Percentiles rank a stretch among this genome's conserved stretches.
phyloP scores from a whole-genome alignment of 768 basidiomycete genomes.

The Termitomyces sp. region DNA sequence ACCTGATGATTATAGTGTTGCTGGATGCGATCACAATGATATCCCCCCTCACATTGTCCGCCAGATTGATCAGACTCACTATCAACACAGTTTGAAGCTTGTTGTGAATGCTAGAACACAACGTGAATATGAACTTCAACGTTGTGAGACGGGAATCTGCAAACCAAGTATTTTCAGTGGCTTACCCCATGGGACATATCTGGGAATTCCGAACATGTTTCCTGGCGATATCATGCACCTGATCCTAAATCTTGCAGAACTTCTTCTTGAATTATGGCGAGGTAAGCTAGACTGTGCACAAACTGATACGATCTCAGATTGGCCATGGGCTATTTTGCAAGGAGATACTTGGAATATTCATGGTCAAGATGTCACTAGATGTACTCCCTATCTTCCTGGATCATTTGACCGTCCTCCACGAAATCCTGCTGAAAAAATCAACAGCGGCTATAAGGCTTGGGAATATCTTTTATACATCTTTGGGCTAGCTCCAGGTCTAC shows the following conservation, averaged over 20 bases:
- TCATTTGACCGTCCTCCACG: conserved; percentile 37
- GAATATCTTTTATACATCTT: neutral
- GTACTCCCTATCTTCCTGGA: conserved; percentile 28
- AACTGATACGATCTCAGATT: conserved; percentile 11
- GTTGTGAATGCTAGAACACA: too few relatives aligned
- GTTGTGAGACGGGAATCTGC: too few relatives aligned
- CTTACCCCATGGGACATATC: too few relatives aligned
- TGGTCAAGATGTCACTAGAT: conserved; percentile 25
- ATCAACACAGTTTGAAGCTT: too few relatives aligned
- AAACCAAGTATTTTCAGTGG: too few relatives aligned
- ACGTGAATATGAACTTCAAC: too few relatives aligned
- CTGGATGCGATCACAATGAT: too few relatives aligned
- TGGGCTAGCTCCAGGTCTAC: neutral
- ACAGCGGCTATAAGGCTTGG: conserved; percentile 25
- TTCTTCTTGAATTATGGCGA: conserved; percentile 29
- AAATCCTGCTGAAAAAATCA: conserved; percentile 35
- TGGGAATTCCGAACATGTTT: too few relatives aligned
- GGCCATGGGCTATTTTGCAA: conserved; percentile 27
- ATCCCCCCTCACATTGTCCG: too few relatives aligned
- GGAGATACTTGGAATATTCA: conserved; percentile 27
- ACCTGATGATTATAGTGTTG: too few relatives aligned
- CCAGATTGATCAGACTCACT: too few relatives aligned
- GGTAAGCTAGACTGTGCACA: conserved; percentile 18
- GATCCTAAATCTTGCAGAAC: conserved; percentile 32
- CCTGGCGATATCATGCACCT: conserved; percentile 35